Evolutionary conservation across 2,329 filamentous ascomycete species (phyloP), one percentile per base, ranked within the genome.

Genomic region (Xylariaceae sp.): DNA sequence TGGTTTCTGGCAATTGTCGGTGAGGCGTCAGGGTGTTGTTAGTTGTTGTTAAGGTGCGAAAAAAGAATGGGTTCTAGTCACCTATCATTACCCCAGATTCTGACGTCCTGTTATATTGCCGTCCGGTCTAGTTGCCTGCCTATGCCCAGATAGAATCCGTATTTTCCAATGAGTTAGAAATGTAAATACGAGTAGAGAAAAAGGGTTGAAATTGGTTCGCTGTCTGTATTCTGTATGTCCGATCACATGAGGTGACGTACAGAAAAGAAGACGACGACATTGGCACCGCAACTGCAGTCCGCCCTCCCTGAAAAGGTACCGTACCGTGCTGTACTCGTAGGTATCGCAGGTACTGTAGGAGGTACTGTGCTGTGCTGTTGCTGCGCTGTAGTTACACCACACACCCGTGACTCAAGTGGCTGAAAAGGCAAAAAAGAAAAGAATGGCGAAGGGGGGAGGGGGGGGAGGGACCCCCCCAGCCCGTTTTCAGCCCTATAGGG

Each of bases 401-500:
- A 63, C 57, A 57, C 23, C 47, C 54, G 44, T 59, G 56, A 51
- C 35, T 57, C 47, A 47, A 50, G 56, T 62, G 59, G 49, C 59
- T 57, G 45, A 53, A 50, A 44, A n/a, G 48, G 39, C 23, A 5
- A 52, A 63, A 63, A 62, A 56, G 50, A 57, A 62, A 56, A 51
- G 52, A 47, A 47, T 57, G 48, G 51, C 51, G 18, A 62, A 51
- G 44, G 13, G 23, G 23, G 23, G 23, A 30, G 23, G 23, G 23
- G 23, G 23, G 23, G 23, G 23, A 30, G 23, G 23, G 23, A 30
- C 51, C 30, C 55, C 55, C 59, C 59, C 53, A 61, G 52, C 59
- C 59, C 61, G 57, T 61, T 54, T 55, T 63, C 62, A 63, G 62
- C 62, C 62, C 62, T 63, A 63, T 63, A 63, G 62, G 62, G 59